Base-by-base conservation (phyloP, 2,329 filamentous ascomycete species). In the Colletotrichum euphorbiae region DNA sequence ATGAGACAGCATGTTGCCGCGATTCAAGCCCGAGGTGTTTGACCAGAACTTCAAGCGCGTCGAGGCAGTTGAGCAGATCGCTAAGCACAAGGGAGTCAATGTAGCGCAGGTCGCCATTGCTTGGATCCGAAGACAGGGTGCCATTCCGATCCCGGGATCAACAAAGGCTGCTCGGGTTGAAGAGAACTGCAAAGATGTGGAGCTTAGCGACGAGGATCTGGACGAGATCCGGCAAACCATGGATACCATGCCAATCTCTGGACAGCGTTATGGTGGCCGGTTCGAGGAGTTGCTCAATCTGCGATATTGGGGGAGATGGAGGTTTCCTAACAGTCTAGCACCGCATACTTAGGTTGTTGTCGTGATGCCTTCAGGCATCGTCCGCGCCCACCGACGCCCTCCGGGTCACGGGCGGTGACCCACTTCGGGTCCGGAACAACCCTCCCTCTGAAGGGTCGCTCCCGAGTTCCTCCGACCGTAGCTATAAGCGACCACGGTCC, bases 71-170 rank as follows among this genome's bases (percentile, higher is more conserved):
- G 76, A 77, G 7, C 76, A 75, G 13, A 72, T 88, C 6, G 86
- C 86, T 0, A 70, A 77, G 66, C 77, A 77, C 64, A 88, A 87
- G 74, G 78, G 78, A 0, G 79, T 79, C 58, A 87, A 87, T 0
- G 69, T 83, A 0, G 78, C 80, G 8, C 82, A 90, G 73, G 72
- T 90, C 21, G 83, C 86, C 5, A 78, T 89, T 58, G 86, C 86
- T 1, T 89, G 87, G 86, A 71, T 88, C 67, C 71, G 87, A 64
- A 80, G 80, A 4, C 85, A 87, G 70, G 82, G 84, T 3, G 79
- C 88, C 62, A 82, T 85, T 72, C 89, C 90, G 5, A 91, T 92
- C 69, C 90, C 90, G 0, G 90, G 90, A 2, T 85, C 90, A 8
- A 87, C 86, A 1, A 87, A 82, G 5, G 79, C 78, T 9, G 82